Conservation (phyloP, 495 filamentous ascomycete species). For the Cercophora sp. region DNA sequence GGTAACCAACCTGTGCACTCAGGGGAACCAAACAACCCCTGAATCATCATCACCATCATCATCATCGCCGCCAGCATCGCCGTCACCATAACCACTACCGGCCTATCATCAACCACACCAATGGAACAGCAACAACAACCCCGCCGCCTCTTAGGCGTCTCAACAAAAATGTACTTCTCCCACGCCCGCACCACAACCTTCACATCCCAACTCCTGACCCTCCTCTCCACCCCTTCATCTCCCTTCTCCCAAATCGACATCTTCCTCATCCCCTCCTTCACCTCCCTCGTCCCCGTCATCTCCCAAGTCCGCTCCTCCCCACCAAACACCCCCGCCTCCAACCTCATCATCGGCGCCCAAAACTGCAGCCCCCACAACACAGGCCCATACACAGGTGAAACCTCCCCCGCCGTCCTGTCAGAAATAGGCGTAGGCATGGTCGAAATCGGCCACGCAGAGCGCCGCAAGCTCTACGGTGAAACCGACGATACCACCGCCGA, state of each 20-base stretch:
- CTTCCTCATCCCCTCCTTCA: constrained; percentile 71
- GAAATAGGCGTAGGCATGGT: constrained; percentile 66
- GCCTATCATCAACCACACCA: too few relatives aligned
- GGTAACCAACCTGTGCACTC: background rate
- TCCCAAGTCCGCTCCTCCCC: constrained; percentile 44
- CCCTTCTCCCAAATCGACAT: constrained; percentile 42
- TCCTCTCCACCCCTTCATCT: constrained; percentile 30
- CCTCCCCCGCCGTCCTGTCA: constrained; percentile 61
- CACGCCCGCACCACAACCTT: constrained; percentile 60
- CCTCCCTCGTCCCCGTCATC: constrained; percentile 57
- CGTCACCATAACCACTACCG: too few relatives aligned
- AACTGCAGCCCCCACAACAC: constrained; percentile 62
- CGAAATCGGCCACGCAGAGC: constrained; percentile 77
- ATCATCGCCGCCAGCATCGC: background rate
- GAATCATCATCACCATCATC: background rate
- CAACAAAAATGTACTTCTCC: constrained; percentile 82
- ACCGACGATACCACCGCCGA: constrained; percentile 57
- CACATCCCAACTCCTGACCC: constrained; percentile 51
- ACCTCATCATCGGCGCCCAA: constrained; percentile 66
- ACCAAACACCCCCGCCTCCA: constrained; percentile 20
- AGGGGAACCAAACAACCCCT: background rate
- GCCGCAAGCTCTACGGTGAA: constrained; percentile 64
- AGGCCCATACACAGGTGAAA: constrained; percentile 74
- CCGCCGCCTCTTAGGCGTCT: constrained; percentile 71
- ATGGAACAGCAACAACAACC: too few relatives aligned